Base-by-base conservation (phyloP, 2,329 filamentous ascomycete genomes). In the Fusarium oxysporum region DNA sequence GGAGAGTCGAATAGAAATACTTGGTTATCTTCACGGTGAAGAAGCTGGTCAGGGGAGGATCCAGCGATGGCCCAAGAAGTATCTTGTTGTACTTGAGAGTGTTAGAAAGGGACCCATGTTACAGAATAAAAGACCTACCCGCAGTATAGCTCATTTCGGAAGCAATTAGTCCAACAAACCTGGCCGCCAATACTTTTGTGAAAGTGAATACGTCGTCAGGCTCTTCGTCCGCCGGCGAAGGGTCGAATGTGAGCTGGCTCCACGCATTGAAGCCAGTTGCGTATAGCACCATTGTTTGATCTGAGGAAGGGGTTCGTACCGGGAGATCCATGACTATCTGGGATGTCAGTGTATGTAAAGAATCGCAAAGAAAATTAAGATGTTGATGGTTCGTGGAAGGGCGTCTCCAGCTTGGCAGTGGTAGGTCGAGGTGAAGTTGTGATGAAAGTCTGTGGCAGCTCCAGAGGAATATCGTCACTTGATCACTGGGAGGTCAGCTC, bases 231-330 rank as follows among this genome's bases (percentile, higher is more conserved):
- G 21, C 9, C 28, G 43, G 9, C 14, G 51, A 12, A 45, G 35
- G 23, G 19, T 64, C 67, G 17, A 89, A 86, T 5, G 76, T 71
- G 21, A 91, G 82, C 74, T 91, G 89, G 62, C 81, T 79, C 87
- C 87, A 91, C 60, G 88, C 87, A 75, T 91, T 91, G 80, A 89
- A 86, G 44, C 89, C 89, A 6, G 86, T 73, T 45, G 85, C 87
- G 76, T 87, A 88, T 9, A 91, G 78, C 58, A 86, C 81, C 87
- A 89, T 85, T 30, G 17, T 30, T 28, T 63, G 33, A 19, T 61
- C 38, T 28, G 30, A 38, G 5, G 25, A 25, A 9, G 61, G 44
- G 1, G 37, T 8, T n/a, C 63, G 65, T 13, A 71, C 10, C 8
- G 69, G 67, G 6, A 78, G 54, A 16, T 77, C 40, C 63, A 68